A percentile compares a stretch with the other conserved stretches of the same genome.
Conservation (phyloP, 2,329 filamentous ascomycete genomes). For the Allantophomopsis cytisporea region DNA sequence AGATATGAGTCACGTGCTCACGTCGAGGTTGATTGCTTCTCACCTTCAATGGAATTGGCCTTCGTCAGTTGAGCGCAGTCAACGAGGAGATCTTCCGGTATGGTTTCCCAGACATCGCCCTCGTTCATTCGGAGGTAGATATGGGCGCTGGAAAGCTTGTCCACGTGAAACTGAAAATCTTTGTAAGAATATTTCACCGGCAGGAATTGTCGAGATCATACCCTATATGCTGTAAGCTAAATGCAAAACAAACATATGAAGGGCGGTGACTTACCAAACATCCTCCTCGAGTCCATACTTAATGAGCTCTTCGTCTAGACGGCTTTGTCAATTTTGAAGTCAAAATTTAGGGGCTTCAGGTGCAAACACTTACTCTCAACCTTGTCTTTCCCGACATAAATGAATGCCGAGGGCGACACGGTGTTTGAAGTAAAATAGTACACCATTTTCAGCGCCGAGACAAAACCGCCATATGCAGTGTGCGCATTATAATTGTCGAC, state of each 20-base stretch:
- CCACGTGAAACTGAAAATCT: conserved; percentile 68
- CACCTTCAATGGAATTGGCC: conserved; percentile 95
- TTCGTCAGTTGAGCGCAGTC: conserved; percentile 98
- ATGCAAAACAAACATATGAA: neutral
- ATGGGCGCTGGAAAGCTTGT: conserved; percentile 93
- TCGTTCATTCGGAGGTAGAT: conserved; percentile 82
- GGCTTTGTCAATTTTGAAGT: conserved; percentile 1
- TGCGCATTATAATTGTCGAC: conserved; percentile 2
- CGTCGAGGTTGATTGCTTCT: conserved; percentile 3
- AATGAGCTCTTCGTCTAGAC: conserved; percentile 86
- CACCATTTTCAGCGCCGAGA: conserved; percentile 49
- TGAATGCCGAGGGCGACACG: conserved; percentile 68
- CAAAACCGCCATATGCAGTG: neutral
- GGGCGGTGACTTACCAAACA: conserved; percentile 54
- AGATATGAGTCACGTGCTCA: conserved; percentile 6
- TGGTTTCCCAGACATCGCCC: conserved; percentile 70
- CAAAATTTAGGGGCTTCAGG: conserved; percentile 1
- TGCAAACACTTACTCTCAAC: conserved; percentile 62
- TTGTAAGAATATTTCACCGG: conserved; percentile 1
- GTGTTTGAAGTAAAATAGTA: conserved; percentile 88
- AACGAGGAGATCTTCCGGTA: conserved; percentile 59
- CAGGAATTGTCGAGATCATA: conserved; percentile 1
- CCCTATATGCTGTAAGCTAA: conserved; percentile 2
- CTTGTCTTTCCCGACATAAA: conserved; percentile 98
- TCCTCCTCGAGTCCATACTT: conserved; percentile 90